Percentiles rank a stretch among this genome's conserved stretches.
Conservation (phyloP, 176 grass and related monocot species). For the Oryza longistaminata region DNA sequence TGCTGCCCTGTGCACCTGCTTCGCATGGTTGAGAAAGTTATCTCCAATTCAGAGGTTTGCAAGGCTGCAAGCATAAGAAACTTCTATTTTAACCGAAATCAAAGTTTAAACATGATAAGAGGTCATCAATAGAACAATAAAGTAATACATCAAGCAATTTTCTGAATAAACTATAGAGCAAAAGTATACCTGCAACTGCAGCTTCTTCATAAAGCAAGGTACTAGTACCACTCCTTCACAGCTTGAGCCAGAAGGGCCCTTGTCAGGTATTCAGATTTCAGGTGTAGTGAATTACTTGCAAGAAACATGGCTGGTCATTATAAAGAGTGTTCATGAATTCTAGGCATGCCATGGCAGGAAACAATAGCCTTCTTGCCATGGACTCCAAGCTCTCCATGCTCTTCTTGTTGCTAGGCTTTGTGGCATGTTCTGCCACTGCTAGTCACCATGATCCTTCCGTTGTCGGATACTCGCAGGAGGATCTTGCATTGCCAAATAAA, state of each 20-base stretch:
- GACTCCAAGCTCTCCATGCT: slow-evolving; percentile 39
- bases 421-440: slow-evolving; percentile 31
- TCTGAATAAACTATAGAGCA: slow-evolving; percentile 17
- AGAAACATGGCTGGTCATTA: slow-evolving; percentile 54
- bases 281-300: slow-evolving; percentile 56
- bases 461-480: slow-evolving; percentile 58
- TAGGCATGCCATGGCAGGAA: slow-evolving; percentile 22
- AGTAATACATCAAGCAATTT: not conserved
- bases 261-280: slow-evolving; percentile 21
- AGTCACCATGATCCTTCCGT: slow-evolving; percentile 46
- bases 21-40: slow-evolving; percentile 39
- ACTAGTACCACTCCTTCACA: slow-evolving; percentile 42
- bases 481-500: slow-evolving; percentile 33
- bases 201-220: slow-evolving; percentile 56
- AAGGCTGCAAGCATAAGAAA: slow-evolving; percentile 25
- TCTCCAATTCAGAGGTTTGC: slow-evolving; percentile 8
- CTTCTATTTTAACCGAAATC: slow-evolving; percentile 34
- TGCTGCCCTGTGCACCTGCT: slow-evolving; percentile 20
- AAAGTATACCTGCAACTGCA: slow-evolving; percentile 41
- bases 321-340: slow-evolving; percentile 27
- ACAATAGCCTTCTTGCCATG: slow-evolving; percentile 42
- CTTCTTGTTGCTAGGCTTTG: slow-evolving; percentile 41
- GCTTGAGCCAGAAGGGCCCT: slow-evolving; percentile 52
- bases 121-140: not conserved
- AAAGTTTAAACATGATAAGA: slow-evolving; percentile 26